Evolutionary conservation across 2,329 filamentous ascomycete genomes (phyloP), one percentile per base, ranked within the genome.

Genomic region (Tetracladium maxilliforme): DNA sequence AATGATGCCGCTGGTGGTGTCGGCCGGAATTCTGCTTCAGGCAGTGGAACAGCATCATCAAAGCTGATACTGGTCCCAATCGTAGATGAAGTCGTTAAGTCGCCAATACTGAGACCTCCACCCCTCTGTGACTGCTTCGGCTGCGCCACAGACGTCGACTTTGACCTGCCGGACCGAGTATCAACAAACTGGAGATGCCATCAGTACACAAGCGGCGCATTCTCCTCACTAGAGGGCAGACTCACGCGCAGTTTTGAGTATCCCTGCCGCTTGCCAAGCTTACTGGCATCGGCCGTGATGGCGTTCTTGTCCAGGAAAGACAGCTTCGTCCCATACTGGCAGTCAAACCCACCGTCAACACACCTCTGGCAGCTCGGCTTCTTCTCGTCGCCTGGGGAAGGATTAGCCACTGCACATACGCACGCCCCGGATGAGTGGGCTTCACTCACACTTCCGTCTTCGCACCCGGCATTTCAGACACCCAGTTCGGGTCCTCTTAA

Each of bases 331-430:
- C 56, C 56, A 34, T 64, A 65, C 18, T 52, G 49, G 38, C 61
- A 66, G 21, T 57, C 48, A 16, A 61, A 52, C 7, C 51, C 50
- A 17, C 59, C 54, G 2, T 49, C 45, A 10, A 51, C 38, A 30
- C 62, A 66, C 32, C 60, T 56, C 21, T 49, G 51, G 21, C 62
- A 67, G 4, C 40, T 40, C 4, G 61, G 62, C 33, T 60, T 64
- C 10, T 42, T 42, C 40, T 65, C 61, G 30, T 65, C 61, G 30
- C 62, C 59, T 64, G 28, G 12, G 16, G 14, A n/a, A 4, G n/a
- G 7, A 21, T 28, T 16, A 16, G 15, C 16, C 11, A 19, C 25
- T 24, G 23, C 13, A 14, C 4, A 5, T 5, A 15, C 18, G 20
- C 12, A 17, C 16, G 33, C 15, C 16, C 11, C 12, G 15, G 12